phyloP scores from a whole-genome alignment of 2,329 filamentous ascomycete species.

The Beauveria sp. region DNA sequence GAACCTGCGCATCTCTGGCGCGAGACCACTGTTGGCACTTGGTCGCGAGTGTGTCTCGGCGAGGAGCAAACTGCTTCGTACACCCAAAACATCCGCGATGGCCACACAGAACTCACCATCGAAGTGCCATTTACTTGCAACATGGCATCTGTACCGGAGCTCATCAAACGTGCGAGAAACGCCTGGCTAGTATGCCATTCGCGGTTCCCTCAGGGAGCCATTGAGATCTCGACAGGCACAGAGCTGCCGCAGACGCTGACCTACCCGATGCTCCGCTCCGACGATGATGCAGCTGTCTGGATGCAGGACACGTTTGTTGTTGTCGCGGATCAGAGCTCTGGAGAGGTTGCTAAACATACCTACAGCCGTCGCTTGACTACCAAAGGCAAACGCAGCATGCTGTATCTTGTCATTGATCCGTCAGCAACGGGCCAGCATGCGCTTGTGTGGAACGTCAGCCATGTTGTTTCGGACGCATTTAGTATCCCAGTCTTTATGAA shows the following conservation, averaged over 20 bases:
- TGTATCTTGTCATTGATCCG: not conserved
- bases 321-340: not conserved
- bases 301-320: not conserved
- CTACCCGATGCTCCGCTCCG: not conserved
- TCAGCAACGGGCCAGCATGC: not conserved
- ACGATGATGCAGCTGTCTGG: not conserved
- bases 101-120: conserved; percentile 1
- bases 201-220: not conserved
- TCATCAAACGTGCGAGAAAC: not conserved
- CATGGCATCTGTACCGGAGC: not conserved
- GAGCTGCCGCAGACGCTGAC: not conserved
- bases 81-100: not conserved
- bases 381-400: conserved; percentile 2
- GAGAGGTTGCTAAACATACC: not conserved
- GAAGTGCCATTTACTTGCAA: not conserved
- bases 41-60: not conserved
- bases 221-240: not conserved
- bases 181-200: not conserved
- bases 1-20: not conserved
- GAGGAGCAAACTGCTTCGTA: not conserved
- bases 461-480: not conserved
- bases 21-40: not conserved
- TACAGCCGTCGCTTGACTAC: not conserved
- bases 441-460: not conserved
- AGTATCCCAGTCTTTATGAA: not conserved